Evolutionary conservation across 2,329 filamentous ascomycete genomes (phyloP).

Genomic region (Cercospora sesami): DNA sequence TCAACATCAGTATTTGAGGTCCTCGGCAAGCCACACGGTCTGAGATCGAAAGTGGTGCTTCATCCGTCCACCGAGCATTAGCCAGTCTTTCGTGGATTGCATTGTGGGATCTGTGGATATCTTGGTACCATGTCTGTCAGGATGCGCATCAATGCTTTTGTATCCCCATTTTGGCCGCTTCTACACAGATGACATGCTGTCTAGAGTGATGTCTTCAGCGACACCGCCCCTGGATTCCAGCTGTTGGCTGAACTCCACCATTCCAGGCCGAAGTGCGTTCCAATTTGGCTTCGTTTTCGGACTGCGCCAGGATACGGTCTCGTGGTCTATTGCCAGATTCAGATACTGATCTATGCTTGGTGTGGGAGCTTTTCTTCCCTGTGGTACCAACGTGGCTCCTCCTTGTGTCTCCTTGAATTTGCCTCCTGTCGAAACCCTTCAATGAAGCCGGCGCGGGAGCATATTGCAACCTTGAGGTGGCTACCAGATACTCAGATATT

Average conservation of each 20-base stretch:
- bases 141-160: not conserved
- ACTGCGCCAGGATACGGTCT: not conserved
- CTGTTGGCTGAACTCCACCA: not conserved
- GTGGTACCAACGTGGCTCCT: not conserved
- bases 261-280: not conserved
- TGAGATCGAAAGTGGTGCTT: constrained; percentile 10
- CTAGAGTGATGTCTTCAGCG: not conserved
- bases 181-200: not conserved
- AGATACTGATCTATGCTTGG: not conserved
- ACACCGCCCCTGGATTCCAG: not conserved
- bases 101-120: constrained; percentile 1
- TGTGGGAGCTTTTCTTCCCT: not conserved
- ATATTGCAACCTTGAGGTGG: not conserved
- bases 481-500: not conserved
- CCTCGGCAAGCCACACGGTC: not conserved
- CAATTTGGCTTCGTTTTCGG: not conserved
- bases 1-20: not conserved
- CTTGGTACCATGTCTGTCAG: not conserved
- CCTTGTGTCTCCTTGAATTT: not conserved
- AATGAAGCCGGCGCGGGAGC: not conserved
- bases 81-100: not conserved
- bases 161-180: too few species aligned
- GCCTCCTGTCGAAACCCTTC: not conserved
- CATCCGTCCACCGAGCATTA: constrained; percentile 7
- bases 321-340: not conserved